Evolutionary conservation across 371 early-diverging fungal genomes (phyloP).

Genomic region (Mucor irregularis): DNA sequence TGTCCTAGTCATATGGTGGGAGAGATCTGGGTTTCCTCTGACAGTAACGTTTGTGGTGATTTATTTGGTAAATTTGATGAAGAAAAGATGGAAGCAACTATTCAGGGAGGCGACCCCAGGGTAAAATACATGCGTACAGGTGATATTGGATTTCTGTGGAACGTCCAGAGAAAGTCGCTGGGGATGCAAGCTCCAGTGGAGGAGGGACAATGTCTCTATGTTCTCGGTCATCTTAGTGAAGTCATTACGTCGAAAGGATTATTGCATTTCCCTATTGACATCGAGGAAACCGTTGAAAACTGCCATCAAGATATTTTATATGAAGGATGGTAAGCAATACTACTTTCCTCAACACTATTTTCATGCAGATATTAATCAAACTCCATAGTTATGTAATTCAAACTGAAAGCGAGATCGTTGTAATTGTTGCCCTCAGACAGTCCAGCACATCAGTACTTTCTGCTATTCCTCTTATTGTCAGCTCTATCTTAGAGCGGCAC

Average conservation of each 20-base stretch:
- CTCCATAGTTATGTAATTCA: slow-evolving; percentile 52
- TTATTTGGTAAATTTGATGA: slow-evolving; percentile 26
- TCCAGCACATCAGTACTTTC: slow-evolving; percentile 32
- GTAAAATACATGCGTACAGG: slow-evolving; percentile 77
- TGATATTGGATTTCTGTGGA: slow-evolving; percentile 79
- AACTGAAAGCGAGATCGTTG: slow-evolving; percentile 42
- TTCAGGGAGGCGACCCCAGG: slow-evolving; percentile 61
- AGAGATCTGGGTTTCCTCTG: slow-evolving; percentile 85
- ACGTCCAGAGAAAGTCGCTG: slow-evolving; percentile 30
- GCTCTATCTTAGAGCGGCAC: slow-evolving; percentile 69
- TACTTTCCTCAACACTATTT: background rate
- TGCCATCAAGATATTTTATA: slow-evolving; percentile 50
- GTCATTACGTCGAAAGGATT: slow-evolving; percentile 66
- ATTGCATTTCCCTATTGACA: slow-evolving; percentile 70
- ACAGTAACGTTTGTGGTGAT: slow-evolving; percentile 50
- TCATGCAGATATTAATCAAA: background rate
- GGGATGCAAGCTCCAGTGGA: slow-evolving; percentile 40
- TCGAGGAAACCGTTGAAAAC: slow-evolving; percentile 71
- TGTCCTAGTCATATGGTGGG: slow-evolving; percentile 73
- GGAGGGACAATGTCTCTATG: slow-evolving; percentile 70
- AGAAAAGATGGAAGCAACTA: slow-evolving; percentile 33
- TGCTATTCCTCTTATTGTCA: slow-evolving; percentile 59
- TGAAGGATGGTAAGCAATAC: slow-evolving; percentile 55
- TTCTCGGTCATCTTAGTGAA: slow-evolving; percentile 69
- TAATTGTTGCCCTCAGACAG: slow-evolving; percentile 44